Percentiles rank a stretch among this genome's conserved stretches.
phyloP scores from a whole-genome alignment of 495 filamentous ascomycete species.

The Lophium mytilinum region DNA sequence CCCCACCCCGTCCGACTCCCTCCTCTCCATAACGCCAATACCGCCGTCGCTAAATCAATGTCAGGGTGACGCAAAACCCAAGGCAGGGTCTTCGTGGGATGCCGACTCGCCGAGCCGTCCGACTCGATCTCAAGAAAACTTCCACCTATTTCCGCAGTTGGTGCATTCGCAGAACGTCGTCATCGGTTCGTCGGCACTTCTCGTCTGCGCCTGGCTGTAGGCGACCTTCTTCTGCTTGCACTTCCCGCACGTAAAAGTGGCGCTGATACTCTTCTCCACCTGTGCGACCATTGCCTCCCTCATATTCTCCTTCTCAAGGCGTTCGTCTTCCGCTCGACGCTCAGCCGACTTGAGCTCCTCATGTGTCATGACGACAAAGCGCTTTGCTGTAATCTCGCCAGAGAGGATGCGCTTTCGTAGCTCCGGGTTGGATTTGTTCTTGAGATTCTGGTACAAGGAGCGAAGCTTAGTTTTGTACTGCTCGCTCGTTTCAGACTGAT shows the following conservation, averaged over 20 bases:
- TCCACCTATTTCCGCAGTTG: constrained; percentile 69
- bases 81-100: not conserved
- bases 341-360: constrained; percentile 75
- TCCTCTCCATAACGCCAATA: not conserved
- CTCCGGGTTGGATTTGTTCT: constrained; percentile 74
- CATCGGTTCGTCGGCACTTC: constrained; percentile 88
- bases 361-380: constrained; percentile 64
- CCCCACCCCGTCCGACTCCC: not conserved
- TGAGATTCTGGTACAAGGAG: constrained; percentile 85
- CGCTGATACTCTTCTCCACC: constrained; percentile 78
- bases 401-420: constrained; percentile 67
- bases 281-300: constrained; percentile 88
- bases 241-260: constrained; percentile 76
- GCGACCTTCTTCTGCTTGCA: constrained; percentile 88
- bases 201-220: constrained; percentile 92
- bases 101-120: too few species aligned
- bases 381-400: constrained; percentile 59
- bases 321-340: constrained; percentile 55
- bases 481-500: constrained; percentile 57
- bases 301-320: constrained; percentile 83
- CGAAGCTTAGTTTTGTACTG: constrained; percentile 80
- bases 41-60: not conserved
- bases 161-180: constrained; percentile 75
- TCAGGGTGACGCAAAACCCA: not conserved
- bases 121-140: constrained; percentile 38